Evolutionary conservation across 768 basidiomycete species (phyloP).

Genomic region (Boletellus ananas): DNA sequence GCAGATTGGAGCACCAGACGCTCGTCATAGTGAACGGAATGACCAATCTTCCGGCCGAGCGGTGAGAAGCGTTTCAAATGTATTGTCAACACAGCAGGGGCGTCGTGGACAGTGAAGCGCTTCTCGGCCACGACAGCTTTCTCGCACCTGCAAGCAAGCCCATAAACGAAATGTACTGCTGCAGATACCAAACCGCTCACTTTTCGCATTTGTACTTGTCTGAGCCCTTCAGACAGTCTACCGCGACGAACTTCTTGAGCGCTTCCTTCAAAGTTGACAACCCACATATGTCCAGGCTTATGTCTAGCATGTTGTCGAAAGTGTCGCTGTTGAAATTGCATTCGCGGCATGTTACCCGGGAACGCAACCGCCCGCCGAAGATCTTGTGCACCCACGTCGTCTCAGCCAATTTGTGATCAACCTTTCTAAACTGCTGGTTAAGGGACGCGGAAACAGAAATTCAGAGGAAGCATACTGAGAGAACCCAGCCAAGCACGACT

Average conservation of each 20-base stretch:
- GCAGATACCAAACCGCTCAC: slow-evolving; percentile 45
- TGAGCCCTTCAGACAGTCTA: slow-evolving; percentile 80
- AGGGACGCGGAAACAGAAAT: slow-evolving; percentile 1
- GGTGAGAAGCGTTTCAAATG: slow-evolving; percentile 96
- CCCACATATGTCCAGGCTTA: slow-evolving; percentile 84
- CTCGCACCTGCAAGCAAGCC: slow-evolving; percentile 67
- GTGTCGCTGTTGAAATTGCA: slow-evolving; percentile 93
- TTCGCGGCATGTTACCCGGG: slow-evolving; percentile 79
- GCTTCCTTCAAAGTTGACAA: slow-evolving; percentile 63
- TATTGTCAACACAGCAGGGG: slow-evolving; percentile 83
- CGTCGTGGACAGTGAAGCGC: slow-evolving; percentile 81
- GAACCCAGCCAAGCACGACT: slow-evolving; percentile 68
- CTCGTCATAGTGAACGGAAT: slow-evolving; percentile 76
- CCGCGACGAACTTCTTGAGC: slow-evolving; percentile 71
- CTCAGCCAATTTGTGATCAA: slow-evolving; percentile 67
- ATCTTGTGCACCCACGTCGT: slow-evolving; percentile 93
- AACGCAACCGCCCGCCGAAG: slow-evolving; percentile 90
- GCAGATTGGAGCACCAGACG: slow-evolving; percentile 64
- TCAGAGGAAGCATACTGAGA: slow-evolving; percentile 52
- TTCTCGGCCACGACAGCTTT: slow-evolving; percentile 88
- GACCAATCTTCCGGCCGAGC: slow-evolving; percentile 80
- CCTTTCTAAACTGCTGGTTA: slow-evolving; percentile 46
- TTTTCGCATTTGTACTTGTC: slow-evolving; percentile 99
- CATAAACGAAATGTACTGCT: slow-evolving; percentile 4
- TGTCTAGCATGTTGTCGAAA: slow-evolving; percentile 90